Percentiles rank a stretch among this genome's conserved stretches.
phyloP scores from a whole-genome alignment of 2,329 filamentous ascomycete genomes.

The Colletotrichum trifolii region DNA sequence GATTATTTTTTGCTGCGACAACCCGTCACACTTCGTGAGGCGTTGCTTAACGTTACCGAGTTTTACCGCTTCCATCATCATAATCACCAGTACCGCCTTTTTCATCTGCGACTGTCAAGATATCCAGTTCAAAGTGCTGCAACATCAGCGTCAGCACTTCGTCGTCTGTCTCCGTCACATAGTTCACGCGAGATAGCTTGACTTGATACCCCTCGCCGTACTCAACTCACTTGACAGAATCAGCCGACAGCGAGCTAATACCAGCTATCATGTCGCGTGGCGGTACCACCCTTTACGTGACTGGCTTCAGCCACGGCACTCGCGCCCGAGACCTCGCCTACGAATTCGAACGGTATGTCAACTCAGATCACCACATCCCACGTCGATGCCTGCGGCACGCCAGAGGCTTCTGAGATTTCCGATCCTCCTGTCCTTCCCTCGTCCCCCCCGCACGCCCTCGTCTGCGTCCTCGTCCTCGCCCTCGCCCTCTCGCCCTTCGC shows the following conservation, averaged over 20 bases:
- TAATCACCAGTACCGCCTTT: slow-evolving; percentile 11
- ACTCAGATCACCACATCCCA: slow-evolving; percentile 52
- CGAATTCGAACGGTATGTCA: slow-evolving; percentile 99
- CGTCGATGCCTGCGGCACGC: slow-evolving; percentile 55
- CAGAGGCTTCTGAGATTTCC: slow-evolving; percentile 45
- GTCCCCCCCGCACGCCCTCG: slow-evolving; percentile 50
- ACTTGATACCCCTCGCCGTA: background rate
- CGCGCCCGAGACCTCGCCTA: slow-evolving; percentile 99
- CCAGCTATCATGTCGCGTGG: slow-evolving; percentile 82
- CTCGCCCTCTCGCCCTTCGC: slow-evolving; percentile 45
- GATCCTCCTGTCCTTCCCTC: slow-evolving; percentile 45
- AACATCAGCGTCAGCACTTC: slow-evolving; percentile 20
- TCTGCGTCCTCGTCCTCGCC: slow-evolving; percentile 47
- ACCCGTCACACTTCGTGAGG: too few species aligned
- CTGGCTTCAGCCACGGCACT: slow-evolving; percentile 98
- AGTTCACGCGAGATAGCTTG: too few species aligned
- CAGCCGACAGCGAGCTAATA: slow-evolving; percentile 27
- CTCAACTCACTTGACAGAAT: background rate
- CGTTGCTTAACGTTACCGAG: too few species aligned
- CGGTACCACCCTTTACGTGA: slow-evolving; percentile 96
- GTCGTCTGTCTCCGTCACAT: too few species aligned
- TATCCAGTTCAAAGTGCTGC: slow-evolving; percentile 20
- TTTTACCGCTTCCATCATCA: slow-evolving; percentile 27
- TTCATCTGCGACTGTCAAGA: too few species aligned
- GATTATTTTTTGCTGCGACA: slow-evolving; percentile 18